Evolutionary conservation across 495 filamentous ascomycete genomes (phyloP), one percentile per base, ranked within the genome.

Genomic region (Penicillium ucsense): DNA sequence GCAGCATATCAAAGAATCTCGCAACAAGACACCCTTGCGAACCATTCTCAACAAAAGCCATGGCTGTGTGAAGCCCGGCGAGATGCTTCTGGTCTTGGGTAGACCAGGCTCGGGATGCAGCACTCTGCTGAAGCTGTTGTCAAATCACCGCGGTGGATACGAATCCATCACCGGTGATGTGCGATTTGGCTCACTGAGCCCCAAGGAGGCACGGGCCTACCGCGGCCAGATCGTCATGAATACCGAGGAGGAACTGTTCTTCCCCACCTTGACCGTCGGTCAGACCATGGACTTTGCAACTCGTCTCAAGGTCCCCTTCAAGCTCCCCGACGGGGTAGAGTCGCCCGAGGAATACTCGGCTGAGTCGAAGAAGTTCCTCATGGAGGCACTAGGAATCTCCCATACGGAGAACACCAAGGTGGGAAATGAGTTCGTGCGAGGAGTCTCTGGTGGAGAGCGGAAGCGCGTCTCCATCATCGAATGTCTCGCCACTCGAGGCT

Each of bases 391-490:
- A 41, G 85, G 85, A 40, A 91, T 91, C 41, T 77, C 86, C 49
- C 86, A 92, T 57, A 91, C 86, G 0, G 72, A 75, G n/a, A 72
- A 86, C 55, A 94, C 88, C 0, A 83, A 88, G 49, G 85, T 92
- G 12, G 88, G 88, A 8, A 84, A 88, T 50, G 78, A 80, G 5
- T 86, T 81, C 49, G 75, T 89, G 36, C 84, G 88, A 27, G 88
- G 88, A 54, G 80, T 94, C n/a, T 88, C 83, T 4, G 88, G 88
- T 35, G 88, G 88, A 37, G 88, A 94, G 64, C 80, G 88, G 43
- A 86, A 86, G 57, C 79, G 80, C 43, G 79, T 85, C 3, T 82
- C 77, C 0, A 84, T 85, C 60, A 76, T 80, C 1, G 83, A 86
- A 55, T 81, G 76, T 3, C 54, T 85, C 27, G 78, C 80, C 3